Conservation (phyloP, 164 flowering plant species). For the Santalum album region DNA sequence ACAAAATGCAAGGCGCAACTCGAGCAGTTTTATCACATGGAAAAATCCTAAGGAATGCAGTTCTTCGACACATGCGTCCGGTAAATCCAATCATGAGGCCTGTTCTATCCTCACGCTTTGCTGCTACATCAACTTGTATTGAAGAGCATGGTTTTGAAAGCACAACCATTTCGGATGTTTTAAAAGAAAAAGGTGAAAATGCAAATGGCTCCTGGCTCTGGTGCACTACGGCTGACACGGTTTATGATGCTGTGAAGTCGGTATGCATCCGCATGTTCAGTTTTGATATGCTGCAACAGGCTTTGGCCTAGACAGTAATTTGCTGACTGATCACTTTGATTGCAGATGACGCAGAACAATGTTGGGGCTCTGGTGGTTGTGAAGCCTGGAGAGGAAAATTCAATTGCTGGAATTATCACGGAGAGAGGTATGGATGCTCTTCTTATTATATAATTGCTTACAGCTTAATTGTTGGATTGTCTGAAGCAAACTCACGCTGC, state of each 20-base stretch:
- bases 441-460: no score
- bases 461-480: no score
- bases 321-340: background rate
- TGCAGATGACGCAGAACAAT: constrained; percentile 81
- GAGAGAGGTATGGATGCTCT: constrained; percentile 88
- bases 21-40: background rate
- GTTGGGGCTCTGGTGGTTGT: constrained; percentile 98
- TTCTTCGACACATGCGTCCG: constrained; percentile 1
- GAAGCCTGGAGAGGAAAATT: constrained; percentile 73
- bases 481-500: no score
- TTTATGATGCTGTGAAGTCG: constrained; percentile 31
- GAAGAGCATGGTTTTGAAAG: constrained; percentile 6
- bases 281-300: background rate
- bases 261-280: constrained; percentile 31
- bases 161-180: constrained; percentile 1
- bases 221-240: constrained; percentile 5
- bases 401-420: constrained; percentile 93
- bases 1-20: background rate
- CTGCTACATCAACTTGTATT: background rate
- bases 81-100: background rate
- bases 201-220: constrained; percentile 6
- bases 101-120: background rate
- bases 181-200: constrained; percentile 2
- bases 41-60: background rate
- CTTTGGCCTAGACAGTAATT: background rate